Evolutionary conservation across 306 rosid genomes (phyloP).

Genomic region (Senna tora): DNA sequence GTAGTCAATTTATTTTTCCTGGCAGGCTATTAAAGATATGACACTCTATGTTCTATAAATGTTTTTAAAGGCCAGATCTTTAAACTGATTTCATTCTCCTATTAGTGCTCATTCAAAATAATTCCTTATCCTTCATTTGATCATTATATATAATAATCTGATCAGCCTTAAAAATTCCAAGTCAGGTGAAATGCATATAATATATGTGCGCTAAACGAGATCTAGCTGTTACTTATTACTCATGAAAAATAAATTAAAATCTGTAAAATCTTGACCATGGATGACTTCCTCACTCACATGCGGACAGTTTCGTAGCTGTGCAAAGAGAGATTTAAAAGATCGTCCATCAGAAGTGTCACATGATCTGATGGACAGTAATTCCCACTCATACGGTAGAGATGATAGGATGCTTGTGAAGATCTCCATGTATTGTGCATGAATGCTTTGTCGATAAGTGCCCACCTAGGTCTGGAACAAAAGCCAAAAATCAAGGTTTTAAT

Average conservation of each 20-base stretch:
- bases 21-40: slow-evolving; percentile 22
- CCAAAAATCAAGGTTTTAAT: slow-evolving; percentile 30
- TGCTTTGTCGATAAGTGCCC: slow-evolving; percentile 99
- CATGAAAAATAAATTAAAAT: background rate
- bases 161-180: slow-evolving; percentile 8
- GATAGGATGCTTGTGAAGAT: slow-evolving; percentile 95
- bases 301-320: slow-evolving; percentile 98
- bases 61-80: slow-evolving; percentile 12
- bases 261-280: background rate
- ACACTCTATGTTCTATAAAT: slow-evolving; percentile 13
- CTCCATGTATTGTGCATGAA: slow-evolving; percentile 98
- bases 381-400: slow-evolving; percentile 76
- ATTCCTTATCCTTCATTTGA: slow-evolving; percentile 23
- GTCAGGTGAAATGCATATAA: background rate
- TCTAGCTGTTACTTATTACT: background rate
- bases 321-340: slow-evolving; percentile 75
- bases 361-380: slow-evolving; percentile 76
- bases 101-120: slow-evolving; percentile 27
- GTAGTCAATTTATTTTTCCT: slow-evolving; percentile 10
- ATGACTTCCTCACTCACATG: slow-evolving; percentile 62
- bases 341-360: slow-evolving; percentile 79
- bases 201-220: background rate
- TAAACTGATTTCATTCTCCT: slow-evolving; percentile 26
- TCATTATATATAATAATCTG: slow-evolving; percentile 12
- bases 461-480: slow-evolving; percentile 76